Percentiles rank a stretch among this genome's conserved stretches.
Evolutionary conservation across 768 basidiomycete species (phyloP).

Genomic region (Chalciporus sphaerocephalus): DNA sequence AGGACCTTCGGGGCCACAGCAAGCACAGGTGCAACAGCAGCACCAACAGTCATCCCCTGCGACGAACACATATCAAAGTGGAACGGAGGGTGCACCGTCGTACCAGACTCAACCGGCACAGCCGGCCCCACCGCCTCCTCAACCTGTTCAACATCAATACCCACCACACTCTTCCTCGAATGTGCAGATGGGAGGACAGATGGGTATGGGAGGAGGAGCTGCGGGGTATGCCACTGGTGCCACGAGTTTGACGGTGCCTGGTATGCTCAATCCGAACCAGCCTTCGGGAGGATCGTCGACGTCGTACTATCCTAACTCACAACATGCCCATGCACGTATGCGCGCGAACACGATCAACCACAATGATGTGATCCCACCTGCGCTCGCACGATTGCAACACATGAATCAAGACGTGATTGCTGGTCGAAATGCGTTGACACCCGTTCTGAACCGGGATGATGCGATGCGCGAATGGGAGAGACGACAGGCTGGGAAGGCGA

Average conservation of each 20-base stretch:
- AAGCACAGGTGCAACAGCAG: slow-evolving; percentile 33
- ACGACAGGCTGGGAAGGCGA: slow-evolving; percentile 68
- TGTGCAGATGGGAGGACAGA: slow-evolving; percentile 18
- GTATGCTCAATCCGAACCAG: slow-evolving; percentile 43
- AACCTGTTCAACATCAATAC: slow-evolving; percentile 23
- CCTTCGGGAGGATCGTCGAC: slow-evolving; percentile 41
- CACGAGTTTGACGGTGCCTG: slow-evolving; percentile 18
- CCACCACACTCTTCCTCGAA: slow-evolving; percentile 22
- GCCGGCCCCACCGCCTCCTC: slow-evolving; percentile 27
- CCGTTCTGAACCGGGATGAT: slow-evolving; percentile 92
- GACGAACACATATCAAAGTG: slow-evolving; percentile 25
- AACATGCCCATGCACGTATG: slow-evolving; percentile 47
- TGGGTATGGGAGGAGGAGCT: slow-evolving; percentile 12
- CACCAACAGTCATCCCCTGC: slow-evolving; percentile 11
- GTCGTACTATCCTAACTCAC: slow-evolving; percentile 55
- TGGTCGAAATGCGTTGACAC: slow-evolving; percentile 77
- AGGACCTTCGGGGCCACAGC: slow-evolving; percentile 31
- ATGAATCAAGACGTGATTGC: slow-evolving; percentile 82
- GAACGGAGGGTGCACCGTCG: slow-evolving; percentile 11
- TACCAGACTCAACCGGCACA: slow-evolving; percentile 27
- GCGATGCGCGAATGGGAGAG: slow-evolving; percentile 96
- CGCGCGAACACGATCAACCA: slow-evolving; percentile 91
- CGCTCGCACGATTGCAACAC: slow-evolving; percentile 82
- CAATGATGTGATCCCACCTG: slow-evolving; percentile 87
- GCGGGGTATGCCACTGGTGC: slow-evolving; percentile 18